These are phyloP conservation scores for Fusarium redolens DNA, from an alignment of 2,329 filamentous ascomycete genomes.

Conservation along the genomic window DNA sequence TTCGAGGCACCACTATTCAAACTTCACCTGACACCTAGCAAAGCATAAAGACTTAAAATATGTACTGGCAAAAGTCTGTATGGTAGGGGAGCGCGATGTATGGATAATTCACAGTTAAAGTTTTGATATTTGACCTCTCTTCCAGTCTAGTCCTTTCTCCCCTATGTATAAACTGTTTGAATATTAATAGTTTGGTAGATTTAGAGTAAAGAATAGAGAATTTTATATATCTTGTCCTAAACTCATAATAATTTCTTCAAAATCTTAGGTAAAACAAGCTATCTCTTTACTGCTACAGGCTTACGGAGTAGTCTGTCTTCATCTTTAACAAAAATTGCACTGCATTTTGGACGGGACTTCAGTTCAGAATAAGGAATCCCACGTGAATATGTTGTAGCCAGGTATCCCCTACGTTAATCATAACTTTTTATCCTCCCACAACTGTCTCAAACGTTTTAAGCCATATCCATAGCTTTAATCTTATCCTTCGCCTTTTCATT, in stretches of 20 bases:
- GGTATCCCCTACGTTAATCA: neutral
- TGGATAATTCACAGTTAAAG: rapidly evolving
- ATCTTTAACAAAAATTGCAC: no score
- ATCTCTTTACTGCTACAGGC: no score
- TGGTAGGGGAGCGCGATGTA: rapidly evolving
- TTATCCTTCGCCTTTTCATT: slow-evolving; percentile 32
- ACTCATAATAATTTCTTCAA: neutral
- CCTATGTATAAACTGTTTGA: neutral
- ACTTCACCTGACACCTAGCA: no score
- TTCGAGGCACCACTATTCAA: no score
- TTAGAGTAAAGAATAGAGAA: no score
- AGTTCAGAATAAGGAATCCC: neutral
- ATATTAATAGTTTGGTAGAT: no score
- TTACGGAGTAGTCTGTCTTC: neutral
- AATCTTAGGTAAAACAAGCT: neutral
- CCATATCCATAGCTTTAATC: slow-evolving; percentile 31
- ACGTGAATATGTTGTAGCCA: neutral
- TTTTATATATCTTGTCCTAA: rapidly evolving
- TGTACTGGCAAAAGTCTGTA: rapidly evolving
- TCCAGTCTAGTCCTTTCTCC: no score
- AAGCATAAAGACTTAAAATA: no score
- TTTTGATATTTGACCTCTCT: neutral
- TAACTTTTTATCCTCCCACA: neutral
- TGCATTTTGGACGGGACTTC: neutral
- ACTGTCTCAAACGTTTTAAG: neutral